Evolutionary conservation across 345 rosid species (phyloP).

Genomic region (Ceriops zippeliana): DNA sequence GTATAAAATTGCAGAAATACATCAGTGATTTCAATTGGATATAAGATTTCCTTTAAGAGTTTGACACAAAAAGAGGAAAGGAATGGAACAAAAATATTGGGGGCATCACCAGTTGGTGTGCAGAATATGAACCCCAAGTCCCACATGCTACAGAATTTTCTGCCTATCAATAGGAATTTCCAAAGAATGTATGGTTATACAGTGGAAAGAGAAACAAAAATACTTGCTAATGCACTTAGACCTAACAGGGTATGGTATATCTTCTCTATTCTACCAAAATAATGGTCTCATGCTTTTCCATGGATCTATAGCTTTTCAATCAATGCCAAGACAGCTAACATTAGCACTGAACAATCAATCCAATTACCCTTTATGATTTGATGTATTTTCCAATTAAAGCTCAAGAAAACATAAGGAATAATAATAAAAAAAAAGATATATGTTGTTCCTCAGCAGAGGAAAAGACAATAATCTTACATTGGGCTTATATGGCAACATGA

Average conservation of each 20-base stretch:
- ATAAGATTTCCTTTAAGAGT: not conserved
- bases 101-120: not conserved
- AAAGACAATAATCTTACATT: constrained; percentile 39
- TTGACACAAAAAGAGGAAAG: constrained; percentile 6
- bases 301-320: not conserved
- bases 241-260: not conserved
- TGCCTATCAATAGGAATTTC: too few species aligned
- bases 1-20: not conserved
- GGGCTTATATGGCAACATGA: constrained; percentile 56
- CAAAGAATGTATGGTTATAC: too few species aligned
- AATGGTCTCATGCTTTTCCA: constrained; percentile 11
- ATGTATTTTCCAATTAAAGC: too few species aligned
- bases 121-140: not conserved
- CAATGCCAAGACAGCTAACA: not conserved
- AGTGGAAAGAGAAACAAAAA: not conserved
- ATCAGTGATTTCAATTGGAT: not conserved
- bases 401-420: not conserved
- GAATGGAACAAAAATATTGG: not conserved
- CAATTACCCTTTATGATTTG: too few species aligned
- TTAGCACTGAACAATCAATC: not conserved
- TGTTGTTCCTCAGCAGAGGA: not conserved
- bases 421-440: not conserved
- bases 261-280: constrained; percentile 1
- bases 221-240: not conserved
- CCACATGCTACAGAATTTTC: not conserved